Evolutionary conservation across 345 rosid genomes (phyloP), one percentile per base, ranked within the genome.

Genomic region (Salix viminalis): DNA sequence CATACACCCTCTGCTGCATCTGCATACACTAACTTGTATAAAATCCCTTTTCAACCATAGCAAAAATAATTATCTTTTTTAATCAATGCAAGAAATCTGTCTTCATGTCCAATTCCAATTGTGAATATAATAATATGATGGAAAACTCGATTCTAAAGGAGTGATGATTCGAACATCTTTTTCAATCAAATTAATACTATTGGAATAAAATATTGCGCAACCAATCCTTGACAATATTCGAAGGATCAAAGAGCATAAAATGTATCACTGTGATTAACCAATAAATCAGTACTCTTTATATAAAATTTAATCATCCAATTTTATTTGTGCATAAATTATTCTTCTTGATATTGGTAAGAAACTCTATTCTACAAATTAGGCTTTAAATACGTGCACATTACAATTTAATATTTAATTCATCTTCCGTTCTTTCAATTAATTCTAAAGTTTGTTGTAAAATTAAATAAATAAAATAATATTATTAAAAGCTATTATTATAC

Each of bases 1-100:
- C 85, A 36, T 75, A 36, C 56, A 83, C 83, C 58, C 76, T 79
- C 44, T 74, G 83, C 70, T 89, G 79, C 42, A 80, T 79, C 77
- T 75, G 69, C 75, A 67, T 30, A 34, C 1, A 71, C 61, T 50
- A n/a, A 8, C 3, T 23, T 56, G 9, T 56, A 56, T 56, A 56
- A 23, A 56, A 56, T 24, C 26, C 61, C 23, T 56, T 56, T 56
- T 56, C 11, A n/a, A n/a, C n/a, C 61, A n/a, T 26, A 21, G 2
- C 26, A 7, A 56, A 7, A 19, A n/a, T 7, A 21, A 21, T 11
- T 4, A 44, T 44, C 16, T 44, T 11, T 44, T 44, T 13, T 44
- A 13, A 44, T 44, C 12, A 56, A 56, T 56, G 61, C 26, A 21
- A n/a, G 26, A 56, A 56, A n/a, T 9, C n/a, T 2, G 61, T 56